These are phyloP conservation scores for Rhizomucor miehei DNA, from an alignment of 371 early-diverging fungal genomes.

Conservation along the genomic window DNA sequence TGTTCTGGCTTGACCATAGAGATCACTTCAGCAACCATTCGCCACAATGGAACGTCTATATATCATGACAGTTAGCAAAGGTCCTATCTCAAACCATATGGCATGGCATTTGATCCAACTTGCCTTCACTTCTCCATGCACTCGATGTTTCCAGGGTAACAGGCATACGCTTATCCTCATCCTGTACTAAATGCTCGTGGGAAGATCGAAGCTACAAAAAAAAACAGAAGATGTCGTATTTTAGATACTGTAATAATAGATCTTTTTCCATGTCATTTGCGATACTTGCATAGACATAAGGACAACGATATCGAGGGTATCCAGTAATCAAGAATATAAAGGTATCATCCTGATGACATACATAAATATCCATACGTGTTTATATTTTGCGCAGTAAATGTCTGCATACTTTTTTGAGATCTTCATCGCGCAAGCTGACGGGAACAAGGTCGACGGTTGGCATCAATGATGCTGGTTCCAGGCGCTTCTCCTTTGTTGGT, in stretches of 20 bases:
- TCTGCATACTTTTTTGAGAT: slow-evolving; percentile 41
- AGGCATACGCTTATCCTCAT: slow-evolving; percentile 58
- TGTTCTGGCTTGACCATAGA: slow-evolving; percentile 48
- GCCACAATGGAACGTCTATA: slow-evolving; percentile 69
- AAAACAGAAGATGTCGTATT: not conserved
- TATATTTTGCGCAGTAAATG: not conserved
- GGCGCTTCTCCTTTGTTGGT: not conserved
- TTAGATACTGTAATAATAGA: not conserved
- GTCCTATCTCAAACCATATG: not conserved
- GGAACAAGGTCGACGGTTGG: slow-evolving; percentile 2
- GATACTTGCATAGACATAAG: slow-evolving; percentile 79
- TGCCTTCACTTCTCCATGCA: slow-evolving; percentile 43
- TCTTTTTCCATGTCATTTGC: too few species aligned
- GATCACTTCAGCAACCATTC: slow-evolving; percentile 75
- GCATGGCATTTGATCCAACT: slow-evolving; percentile 15
- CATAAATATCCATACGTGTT: slow-evolving; percentile 3
- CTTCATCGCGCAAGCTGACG: slow-evolving; percentile 42
- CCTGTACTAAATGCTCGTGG: slow-evolving; percentile 51
- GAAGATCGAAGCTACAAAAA: slow-evolving; percentile 40
- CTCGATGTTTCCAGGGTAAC: slow-evolving; percentile 55
- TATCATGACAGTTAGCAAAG: not conserved
- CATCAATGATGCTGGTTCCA: slow-evolving; percentile 10
- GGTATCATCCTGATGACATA: slow-evolving; percentile 46
- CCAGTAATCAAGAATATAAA: slow-evolving; percentile 74
- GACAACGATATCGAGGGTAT: slow-evolving; percentile 75